phyloP scores from a whole-genome alignment of 148 eudicot species.

The Nepenthes gracilis region DNA sequence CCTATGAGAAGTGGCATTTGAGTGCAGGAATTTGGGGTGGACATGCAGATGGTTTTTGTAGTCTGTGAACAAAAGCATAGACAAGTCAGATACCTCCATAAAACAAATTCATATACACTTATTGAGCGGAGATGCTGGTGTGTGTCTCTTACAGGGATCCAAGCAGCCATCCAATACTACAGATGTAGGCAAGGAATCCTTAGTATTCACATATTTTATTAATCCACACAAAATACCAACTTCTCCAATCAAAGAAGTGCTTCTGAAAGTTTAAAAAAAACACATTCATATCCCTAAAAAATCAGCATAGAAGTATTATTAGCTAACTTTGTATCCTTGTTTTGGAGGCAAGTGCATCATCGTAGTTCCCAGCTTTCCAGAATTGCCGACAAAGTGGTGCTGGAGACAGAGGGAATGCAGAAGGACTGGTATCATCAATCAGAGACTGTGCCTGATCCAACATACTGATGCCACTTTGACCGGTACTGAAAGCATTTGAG shows the following conservation, averaged over 20 bases:
- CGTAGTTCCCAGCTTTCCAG: conserved; percentile 88
- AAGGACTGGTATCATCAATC: conserved; percentile 37
- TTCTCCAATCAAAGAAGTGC: not conserved
- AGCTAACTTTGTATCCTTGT: conserved; percentile 42
- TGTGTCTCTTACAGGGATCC: no score
- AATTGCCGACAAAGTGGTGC: conserved; percentile 92
- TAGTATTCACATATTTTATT: not conserved
- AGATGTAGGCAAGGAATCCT: no score
- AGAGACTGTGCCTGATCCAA: conserved; percentile 31
- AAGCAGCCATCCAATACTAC: no score
- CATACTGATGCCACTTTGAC: conserved; percentile 26
- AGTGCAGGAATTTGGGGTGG: conserved; percentile 86
- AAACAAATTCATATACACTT: conserved; percentile 1
- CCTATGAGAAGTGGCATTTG: conserved; percentile 93
- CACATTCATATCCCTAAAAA: not conserved
- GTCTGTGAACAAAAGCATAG: conserved; percentile 19
- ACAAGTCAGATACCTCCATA: not conserved
- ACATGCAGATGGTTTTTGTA: conserved; percentile 47
- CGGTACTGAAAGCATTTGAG: conserved; percentile 18
- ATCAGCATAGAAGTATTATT: conserved; percentile 4
- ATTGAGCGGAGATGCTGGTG: no score
- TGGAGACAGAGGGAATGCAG: conserved; percentile 44
- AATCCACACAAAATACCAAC: not conserved
- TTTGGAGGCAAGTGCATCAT: conserved; percentile 31
- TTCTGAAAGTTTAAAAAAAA: not conserved